These are phyloP conservation scores for Talaromyces sp. DNA, from an alignment of 2,329 filamentous ascomycete genomes.

Conservation along the genomic window DNA sequence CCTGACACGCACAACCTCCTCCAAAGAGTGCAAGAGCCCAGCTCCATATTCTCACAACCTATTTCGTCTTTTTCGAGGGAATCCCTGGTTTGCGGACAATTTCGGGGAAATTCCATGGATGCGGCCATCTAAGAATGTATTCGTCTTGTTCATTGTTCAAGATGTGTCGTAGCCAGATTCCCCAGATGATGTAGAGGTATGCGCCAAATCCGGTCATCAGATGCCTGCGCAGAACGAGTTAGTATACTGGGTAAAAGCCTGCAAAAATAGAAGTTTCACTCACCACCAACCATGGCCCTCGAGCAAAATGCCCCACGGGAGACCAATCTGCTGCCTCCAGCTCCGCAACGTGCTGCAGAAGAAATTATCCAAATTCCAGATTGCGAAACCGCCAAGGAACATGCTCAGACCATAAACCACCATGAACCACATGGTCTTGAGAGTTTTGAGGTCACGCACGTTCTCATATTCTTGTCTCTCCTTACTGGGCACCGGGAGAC, in stretches of 20 bases:
- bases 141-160: constrained; percentile 70
- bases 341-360: constrained; percentile 64
- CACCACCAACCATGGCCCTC: constrained; percentile 72
- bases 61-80: constrained; percentile 11
- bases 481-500: constrained; percentile 41
- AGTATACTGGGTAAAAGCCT: background rate
- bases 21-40: background rate
- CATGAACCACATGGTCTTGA: constrained; percentile 73
- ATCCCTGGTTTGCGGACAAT: constrained; percentile 40
- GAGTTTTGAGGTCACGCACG: constrained; percentile 54
- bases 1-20: background rate
- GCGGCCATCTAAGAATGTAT: constrained; percentile 68
- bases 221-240: constrained; percentile 53
- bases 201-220: constrained; percentile 77
- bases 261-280: constrained; percentile 24
- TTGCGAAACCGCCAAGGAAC: constrained; percentile 70
- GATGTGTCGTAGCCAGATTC: constrained; percentile 75
- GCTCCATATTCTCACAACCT: background rate
- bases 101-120: constrained; percentile 56
- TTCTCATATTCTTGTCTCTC: constrained; percentile 50
- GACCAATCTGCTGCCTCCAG: constrained; percentile 65
- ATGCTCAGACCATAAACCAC: constrained; percentile 64
- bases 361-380: constrained; percentile 79
- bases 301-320: constrained; percentile 76
- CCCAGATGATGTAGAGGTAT: constrained; percentile 82